Conservation (phyloP, 352 stramenopile species). For the Phytopythium cucurbitacearum region DNA sequence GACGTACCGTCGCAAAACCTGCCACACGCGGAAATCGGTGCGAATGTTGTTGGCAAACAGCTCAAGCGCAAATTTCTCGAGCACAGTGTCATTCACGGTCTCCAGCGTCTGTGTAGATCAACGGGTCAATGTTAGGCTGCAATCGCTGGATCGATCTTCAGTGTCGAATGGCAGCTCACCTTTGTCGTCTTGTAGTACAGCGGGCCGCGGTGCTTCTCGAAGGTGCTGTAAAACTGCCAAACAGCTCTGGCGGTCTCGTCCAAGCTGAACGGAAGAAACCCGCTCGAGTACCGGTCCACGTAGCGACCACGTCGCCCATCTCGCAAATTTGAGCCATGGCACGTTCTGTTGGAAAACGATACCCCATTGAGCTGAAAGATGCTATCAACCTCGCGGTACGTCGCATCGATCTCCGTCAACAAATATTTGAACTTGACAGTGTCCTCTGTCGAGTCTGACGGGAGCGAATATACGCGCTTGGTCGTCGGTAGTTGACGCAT, state of each 20-base stretch:
- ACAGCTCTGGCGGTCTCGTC: constrained; percentile 5
- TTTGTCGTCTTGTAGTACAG: constrained; percentile 13
- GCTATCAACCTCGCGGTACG: constrained; percentile 10
- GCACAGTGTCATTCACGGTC: constrained; percentile 11
- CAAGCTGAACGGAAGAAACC: constrained; percentile 10
- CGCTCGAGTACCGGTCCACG: constrained; percentile 14
- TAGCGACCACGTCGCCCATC: constrained; percentile 13
- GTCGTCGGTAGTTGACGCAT: not conserved
- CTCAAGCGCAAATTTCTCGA: constrained; percentile 23
- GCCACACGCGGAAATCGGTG: constrained; percentile 36
- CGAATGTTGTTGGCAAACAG: constrained; percentile 14
- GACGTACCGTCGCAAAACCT: constrained; percentile 46
- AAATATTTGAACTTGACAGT: constrained; percentile 3
- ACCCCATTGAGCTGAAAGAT: constrained; percentile 12
- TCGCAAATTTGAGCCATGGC: constrained; percentile 6
- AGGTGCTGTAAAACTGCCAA: constrained; percentile 13
- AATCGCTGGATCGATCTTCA: not conserved
- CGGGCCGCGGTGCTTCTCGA: constrained; percentile 12
- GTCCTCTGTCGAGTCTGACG: not conserved
- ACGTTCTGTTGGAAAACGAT: not conserved
- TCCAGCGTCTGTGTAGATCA: constrained; percentile 1
- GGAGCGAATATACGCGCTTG: not conserved
- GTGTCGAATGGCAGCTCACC: constrained; percentile 2
- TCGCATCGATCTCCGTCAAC: constrained; percentile 6
- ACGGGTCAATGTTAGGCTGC: not conserved